Conservation (phyloP, 495 filamentous ascomycete genomes). For the Hypoxylon lenormandii region DNA sequence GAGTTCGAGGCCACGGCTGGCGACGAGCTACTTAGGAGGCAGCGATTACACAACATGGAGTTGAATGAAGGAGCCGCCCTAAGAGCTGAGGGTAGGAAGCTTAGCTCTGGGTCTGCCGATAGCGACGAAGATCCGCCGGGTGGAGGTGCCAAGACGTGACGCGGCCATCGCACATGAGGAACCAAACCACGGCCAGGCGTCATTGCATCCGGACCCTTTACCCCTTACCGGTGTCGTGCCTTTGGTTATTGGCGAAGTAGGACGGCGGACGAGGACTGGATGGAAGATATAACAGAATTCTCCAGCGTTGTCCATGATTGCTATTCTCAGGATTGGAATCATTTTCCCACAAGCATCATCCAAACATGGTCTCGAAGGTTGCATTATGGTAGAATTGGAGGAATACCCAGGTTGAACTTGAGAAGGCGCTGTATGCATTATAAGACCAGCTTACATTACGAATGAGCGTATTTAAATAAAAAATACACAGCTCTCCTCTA, state of each 20-base stretch:
- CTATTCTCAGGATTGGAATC: not conserved
- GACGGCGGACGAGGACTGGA: not conserved
- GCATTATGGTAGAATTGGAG: constrained; percentile 9
- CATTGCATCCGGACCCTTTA: not conserved
- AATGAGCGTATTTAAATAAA: constrained; percentile 3
- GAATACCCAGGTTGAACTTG: constrained; percentile 31
- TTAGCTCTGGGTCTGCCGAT: constrained; percentile 47
- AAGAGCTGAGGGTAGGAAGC: constrained; percentile 45
- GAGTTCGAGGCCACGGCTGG: constrained; percentile 63
- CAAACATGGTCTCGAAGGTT: constrained; percentile 18
- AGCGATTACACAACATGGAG: constrained; percentile 68
- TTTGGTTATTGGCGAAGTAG: not conserved
- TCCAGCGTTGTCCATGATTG: constrained; percentile 17
- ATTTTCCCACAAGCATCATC: constrained; percentile 9
- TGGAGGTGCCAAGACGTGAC: constrained; percentile 51
- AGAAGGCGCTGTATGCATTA: constrained; percentile 17
- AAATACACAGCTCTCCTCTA: constrained; percentile 24
- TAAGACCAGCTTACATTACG: constrained; percentile 9
- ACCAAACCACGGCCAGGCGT: constrained; percentile 2
- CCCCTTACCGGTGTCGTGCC: not conserved
- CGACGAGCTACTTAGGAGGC: constrained; percentile 58
- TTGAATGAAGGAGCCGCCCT: constrained; percentile 65
- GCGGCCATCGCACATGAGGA: constrained; percentile 20
- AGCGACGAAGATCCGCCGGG: constrained; percentile 52
- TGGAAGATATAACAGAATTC: constrained; percentile 22